phyloP scores from a whole-genome alignment of 2,329 filamentous ascomycete species.

The Cercospora brassicicola region DNA sequence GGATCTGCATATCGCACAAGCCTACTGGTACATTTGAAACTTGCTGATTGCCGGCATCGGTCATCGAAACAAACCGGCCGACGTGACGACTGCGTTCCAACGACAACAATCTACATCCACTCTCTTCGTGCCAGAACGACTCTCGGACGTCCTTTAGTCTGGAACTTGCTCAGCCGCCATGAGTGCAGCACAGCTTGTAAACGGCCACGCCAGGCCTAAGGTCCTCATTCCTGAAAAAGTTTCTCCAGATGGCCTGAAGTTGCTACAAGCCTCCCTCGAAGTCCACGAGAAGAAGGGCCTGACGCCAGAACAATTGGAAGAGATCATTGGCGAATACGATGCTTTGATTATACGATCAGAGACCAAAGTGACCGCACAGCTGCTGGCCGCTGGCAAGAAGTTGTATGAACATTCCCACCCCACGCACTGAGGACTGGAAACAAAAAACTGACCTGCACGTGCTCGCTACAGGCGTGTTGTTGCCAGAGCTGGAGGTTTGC shows the following conservation, averaged over 20 bases:
- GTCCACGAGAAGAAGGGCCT: conserved; percentile 68
- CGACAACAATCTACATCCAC: neutral
- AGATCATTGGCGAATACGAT: conserved; percentile 70
- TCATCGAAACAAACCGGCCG: conserved; percentile 2
- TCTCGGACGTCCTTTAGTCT: neutral
- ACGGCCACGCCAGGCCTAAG: conserved; percentile 42
- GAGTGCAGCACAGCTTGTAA: conserved; percentile 15
- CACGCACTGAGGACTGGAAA: neutral
- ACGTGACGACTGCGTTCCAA: neutral
- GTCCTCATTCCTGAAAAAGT: conserved; percentile 78
- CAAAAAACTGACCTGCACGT: neutral
- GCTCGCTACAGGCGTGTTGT: conserved; percentile 60
- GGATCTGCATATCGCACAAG: conserved; percentile 5
- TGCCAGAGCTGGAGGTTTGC: conserved; percentile 63
- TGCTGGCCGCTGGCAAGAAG: conserved; percentile 65
- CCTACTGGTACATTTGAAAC: neutral
- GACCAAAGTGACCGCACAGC: conserved; percentile 71
- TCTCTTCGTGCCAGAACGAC: neutral
- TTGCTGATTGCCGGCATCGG: conserved; percentile 9
- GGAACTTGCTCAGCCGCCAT: conserved; percentile 7
- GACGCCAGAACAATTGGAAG: conserved; percentile 61
- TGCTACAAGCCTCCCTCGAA: conserved; percentile 66
- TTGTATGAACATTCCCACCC: conserved; percentile 42
- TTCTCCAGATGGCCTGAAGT: conserved; percentile 71
- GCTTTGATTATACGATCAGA: conserved; percentile 78